Evolutionary conservation across 805 yeast species (phyloP).

Genomic region (Candida quercuum): DNA sequence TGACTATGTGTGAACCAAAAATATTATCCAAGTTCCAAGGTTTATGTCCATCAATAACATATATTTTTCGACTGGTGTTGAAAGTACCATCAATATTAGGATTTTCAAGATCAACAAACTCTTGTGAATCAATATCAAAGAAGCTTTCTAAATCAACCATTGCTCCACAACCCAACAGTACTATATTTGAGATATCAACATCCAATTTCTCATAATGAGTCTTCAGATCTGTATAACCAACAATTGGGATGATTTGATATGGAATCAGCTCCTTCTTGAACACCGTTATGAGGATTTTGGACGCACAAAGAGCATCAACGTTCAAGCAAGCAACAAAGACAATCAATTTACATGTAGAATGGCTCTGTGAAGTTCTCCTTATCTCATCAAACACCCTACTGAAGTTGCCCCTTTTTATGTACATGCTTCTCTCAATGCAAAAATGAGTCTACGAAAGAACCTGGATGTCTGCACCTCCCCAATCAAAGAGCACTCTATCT

Average conservation of each 20-base stretch:
- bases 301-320: conserved; percentile 88
- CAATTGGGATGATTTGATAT: conserved; percentile 85
- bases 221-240: conserved; percentile 80
- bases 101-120: conserved; percentile 32
- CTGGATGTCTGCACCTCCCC: no score
- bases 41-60: conserved; percentile 84
- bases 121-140: conserved; percentile 55
- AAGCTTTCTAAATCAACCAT: conserved; percentile 78
- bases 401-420: conserved; percentile 66
- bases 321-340: conserved; percentile 86
- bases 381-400: conserved; percentile 63
- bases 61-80: conserved; percentile 52
- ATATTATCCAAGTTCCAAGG: conserved; percentile 96
- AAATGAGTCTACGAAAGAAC: no score
- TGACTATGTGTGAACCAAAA: conserved; percentile 73
- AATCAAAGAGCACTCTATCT: no score
- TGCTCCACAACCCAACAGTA: conserved; percentile 91
- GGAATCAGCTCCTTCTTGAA: conserved; percentile 80
- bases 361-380: conserved; percentile 69
- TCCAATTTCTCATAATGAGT: conserved; percentile 61
- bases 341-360: conserved; percentile 78
- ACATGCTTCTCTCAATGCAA: no score
- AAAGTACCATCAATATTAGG: conserved; percentile 25
- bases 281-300: conserved; percentile 65
- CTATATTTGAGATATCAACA: conserved; percentile 65